Percentiles rank a stretch among this genome's conserved stretches.
These are phyloP conservation scores for Durusdinium trenchii DNA, from an alignment of 73 alveolate genomes.

Conservation along the genomic window DNA sequence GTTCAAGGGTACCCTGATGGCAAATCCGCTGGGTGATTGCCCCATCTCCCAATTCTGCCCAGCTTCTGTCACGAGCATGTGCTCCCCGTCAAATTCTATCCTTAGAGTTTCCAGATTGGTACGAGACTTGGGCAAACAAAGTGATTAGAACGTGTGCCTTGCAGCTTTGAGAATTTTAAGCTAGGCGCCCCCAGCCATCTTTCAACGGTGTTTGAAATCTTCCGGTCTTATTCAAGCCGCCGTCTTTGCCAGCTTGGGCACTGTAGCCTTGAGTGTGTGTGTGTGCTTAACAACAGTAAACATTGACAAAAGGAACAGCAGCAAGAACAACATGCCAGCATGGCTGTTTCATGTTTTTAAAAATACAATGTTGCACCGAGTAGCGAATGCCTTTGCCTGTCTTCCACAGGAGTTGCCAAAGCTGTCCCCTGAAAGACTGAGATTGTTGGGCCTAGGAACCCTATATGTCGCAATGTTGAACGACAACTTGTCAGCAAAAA, in stretches of 20 bases:
- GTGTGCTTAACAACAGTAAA: not conserved
- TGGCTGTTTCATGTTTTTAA: too few relatives aligned
- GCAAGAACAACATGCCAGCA: too few relatives aligned
- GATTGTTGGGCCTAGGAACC: too few relatives aligned
- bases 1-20: too few relatives aligned
- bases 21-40: too few relatives aligned
- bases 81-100: constrained; percentile 58
- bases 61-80: constrained; percentile 43
- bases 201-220: constrained; percentile 58
- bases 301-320: not conserved
- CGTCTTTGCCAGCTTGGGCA: constrained; percentile 69
- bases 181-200: constrained; percentile 91
- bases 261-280: constrained; percentile 1
- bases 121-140: too few relatives aligned
- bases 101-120: too few relatives aligned
- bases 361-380: not conserved
- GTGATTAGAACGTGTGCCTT: too few relatives aligned
- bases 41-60: too few relatives aligned
- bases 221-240: not conserved
- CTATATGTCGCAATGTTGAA: too few relatives aligned
- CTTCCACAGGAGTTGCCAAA: constrained; percentile 50
- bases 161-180: too few relatives aligned
- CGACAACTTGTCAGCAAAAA: too few relatives aligned
- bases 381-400: constrained; percentile 64
- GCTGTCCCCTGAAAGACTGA: constrained; percentile 45